These are phyloP conservation scores for Fomes fomentarius DNA, from an alignment of 1,284 basidiomycete genomes.

Conservation along the genomic window DNA sequence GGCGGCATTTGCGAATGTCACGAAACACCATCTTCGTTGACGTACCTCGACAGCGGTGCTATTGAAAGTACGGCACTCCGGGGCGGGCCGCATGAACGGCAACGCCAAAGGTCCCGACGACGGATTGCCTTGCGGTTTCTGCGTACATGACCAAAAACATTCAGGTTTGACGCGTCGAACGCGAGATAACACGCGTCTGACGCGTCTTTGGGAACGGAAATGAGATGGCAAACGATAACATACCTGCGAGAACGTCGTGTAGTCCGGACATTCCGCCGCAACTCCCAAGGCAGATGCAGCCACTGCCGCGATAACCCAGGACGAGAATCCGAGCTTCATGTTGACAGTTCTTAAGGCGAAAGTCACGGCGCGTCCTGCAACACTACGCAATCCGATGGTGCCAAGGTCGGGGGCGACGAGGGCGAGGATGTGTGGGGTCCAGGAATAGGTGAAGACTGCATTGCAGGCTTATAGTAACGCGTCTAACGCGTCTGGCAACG, in stretches of 20 bases:
- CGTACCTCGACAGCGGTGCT: constrained; percentile 71
- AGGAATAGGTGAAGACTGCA: neutral
- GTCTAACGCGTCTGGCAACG: too few species aligned
- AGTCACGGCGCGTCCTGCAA: constrained; percentile 2
- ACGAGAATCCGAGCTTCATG: constrained; percentile 28
- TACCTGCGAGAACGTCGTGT: constrained; percentile 64
- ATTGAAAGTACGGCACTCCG: constrained; percentile 72
- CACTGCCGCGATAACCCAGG: constrained; percentile 18
- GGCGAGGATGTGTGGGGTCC: constrained; percentile 4
- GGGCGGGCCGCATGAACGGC: constrained; percentile 72
- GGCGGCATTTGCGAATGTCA: neutral
- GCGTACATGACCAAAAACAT: neutral
- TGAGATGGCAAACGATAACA: constrained; percentile 5
- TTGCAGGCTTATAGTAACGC: constrained; percentile 16
- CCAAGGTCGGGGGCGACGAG: neutral
- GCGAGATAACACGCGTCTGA: neutral
- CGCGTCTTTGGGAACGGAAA: neutral
- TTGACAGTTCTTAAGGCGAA: constrained; percentile 13
- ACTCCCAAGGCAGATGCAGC: constrained; percentile 26
- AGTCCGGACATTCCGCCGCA: constrained; percentile 60
- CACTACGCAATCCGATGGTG: neutral
- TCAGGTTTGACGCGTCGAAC: neutral
- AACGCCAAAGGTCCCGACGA: constrained; percentile 64
- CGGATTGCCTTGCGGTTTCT: constrained; percentile 59
- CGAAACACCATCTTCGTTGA: neutral